Evolutionary conservation across 805 yeast species (phyloP).

Genomic region (Myxozyma kluyveri): DNA sequence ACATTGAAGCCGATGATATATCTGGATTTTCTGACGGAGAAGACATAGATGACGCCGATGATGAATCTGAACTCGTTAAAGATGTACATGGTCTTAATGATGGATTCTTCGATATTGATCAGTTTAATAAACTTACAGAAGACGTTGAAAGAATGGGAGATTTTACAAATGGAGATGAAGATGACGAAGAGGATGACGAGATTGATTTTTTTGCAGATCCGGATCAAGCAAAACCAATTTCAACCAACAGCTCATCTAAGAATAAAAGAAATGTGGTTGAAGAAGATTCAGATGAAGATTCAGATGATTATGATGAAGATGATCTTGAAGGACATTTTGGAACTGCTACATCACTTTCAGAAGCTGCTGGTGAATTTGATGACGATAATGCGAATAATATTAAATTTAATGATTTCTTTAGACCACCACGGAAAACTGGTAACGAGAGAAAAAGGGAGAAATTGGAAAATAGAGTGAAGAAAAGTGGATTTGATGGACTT

Average conservation of each 20-base stretch:
- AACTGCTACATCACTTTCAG: neutral
- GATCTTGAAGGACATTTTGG: constrained; percentile 43
- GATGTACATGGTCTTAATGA: constrained; percentile 73
- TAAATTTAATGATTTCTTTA: constrained; percentile 43
- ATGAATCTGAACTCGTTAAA: constrained; percentile 36
- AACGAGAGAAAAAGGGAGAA: constrained; percentile 3
- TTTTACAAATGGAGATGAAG: constrained; percentile 40
- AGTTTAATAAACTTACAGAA: constrained; percentile 76
- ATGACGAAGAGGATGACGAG: constrained; percentile 47
- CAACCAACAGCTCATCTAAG: constrained; percentile 1
- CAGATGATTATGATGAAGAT: constrained; percentile 35
- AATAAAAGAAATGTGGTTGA: too few relatives aligned
- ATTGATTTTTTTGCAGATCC: constrained; percentile 46
- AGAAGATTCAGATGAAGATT: constrained; percentile 6
- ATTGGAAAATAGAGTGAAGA: constrained; percentile 9
- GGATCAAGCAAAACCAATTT: constrained; percentile 19
- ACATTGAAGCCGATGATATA: constrained; percentile 41
- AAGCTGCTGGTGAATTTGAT: neutral
- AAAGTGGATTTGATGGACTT: constrained; percentile 31
- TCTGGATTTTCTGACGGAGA: constrained; percentile 11
- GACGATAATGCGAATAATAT: constrained; percentile 35
- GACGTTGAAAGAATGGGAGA: constrained; percentile 24
- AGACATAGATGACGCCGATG: constrained; percentile 36
- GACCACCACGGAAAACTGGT: constrained; percentile 34
- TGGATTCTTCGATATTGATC: constrained; percentile 79